Base-by-base conservation (phyloP, 148 eudicot genomes). In the Mesembryanthemum crystallinum region DNA sequence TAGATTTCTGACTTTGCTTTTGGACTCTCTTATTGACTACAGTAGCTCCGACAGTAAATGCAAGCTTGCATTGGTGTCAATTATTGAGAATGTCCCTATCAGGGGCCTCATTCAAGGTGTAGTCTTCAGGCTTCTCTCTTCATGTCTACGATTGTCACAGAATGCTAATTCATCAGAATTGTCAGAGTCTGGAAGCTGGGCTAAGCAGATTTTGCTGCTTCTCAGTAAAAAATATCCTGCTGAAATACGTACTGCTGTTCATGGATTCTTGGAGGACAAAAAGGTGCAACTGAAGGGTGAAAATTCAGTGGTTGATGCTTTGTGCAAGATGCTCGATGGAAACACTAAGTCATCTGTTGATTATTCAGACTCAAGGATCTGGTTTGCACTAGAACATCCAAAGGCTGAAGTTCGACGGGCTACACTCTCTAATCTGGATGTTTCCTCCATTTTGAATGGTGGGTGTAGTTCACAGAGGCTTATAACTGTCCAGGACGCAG, bases 331-430 rank as follows among this genome's bases (percentile, higher is more conserved):
- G 62, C 83, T 95, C 54, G 94, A 88, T 79, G 90, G 89, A 47
- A 82, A 82, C 80, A 59, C 72, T 64, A 83, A 73, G 62, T 76
- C 85, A 37, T 80, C 91, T 72, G 42, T 59, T 77, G 89, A 78
- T 42, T 70, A 82, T 72, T 79, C 89, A 30, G 91, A 90, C 79
- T 86, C 92, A 35, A 88, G 85, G 80, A 68, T 92, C 66, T 88
- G 93, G 93, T 86, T 92, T 86, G 91, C 90, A 2, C 87, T 95
- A 60, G 97, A 95, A 73, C 92, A 92, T 83, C 91, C 99, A 1
- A 91, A 89, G 88, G 96, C 92, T 55, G 94, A 87, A 81, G 72
- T 95, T 77, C 88, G 96, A 23, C 89, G 89, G 64, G 73, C 85
- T 59, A 82, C 88, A 15, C 83, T 95, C 43, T 52, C 73, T 35